Evolutionary conservation across 2,329 filamentous ascomycete species (phyloP), one percentile per base, ranked within the genome.

Genomic region (Westerdykella ornata): DNA sequence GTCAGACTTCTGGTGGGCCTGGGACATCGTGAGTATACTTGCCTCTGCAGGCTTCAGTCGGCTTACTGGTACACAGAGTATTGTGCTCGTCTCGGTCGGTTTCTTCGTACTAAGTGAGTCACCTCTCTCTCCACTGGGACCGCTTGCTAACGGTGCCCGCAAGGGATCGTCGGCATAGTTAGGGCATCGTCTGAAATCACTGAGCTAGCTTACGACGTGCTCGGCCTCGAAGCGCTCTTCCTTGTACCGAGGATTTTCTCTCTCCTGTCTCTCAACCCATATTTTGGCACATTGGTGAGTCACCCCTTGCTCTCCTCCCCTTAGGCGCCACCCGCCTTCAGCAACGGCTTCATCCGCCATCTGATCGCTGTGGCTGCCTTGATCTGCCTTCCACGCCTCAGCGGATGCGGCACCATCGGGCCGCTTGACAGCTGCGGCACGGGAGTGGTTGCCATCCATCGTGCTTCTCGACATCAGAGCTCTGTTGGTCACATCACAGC

Each of bases 201-300:
- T 35, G 84, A 92, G 45, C 73, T 83, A 3, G 82, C 88, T 1
- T 96, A 95, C 62, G 87, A 96, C 57, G 82, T 96, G n/a, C 72
- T 96, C 16, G 84, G 88, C 0, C 72, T 96, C 12, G 87, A 95
- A 64, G 89, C 88, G 0, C 74, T 96, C 8, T 90, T 96, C 62
- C 82, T 96, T 66, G 84, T 95, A 15, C 89, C 89, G 32, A 73
- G 80, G 71, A 84, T 94, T 52, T 94, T 84, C 68, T 94, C 88
- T 12, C 76, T 96, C 39, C 74, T 95, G 48, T 90, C 85, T 60
- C 67, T 96, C 49, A 88, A 88, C 54, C 86, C 87, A 1, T 95
- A 94, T 62, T 96, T 92, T 76, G 89, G 87, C 32, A 92, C 85
- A 1, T 66, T 92, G 37, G 70, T 74, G 57, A 57, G 67, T 55